phyloP scores from a whole-genome alignment of 306 rosid species.

The Amphicarpaea edgeworthii region DNA sequence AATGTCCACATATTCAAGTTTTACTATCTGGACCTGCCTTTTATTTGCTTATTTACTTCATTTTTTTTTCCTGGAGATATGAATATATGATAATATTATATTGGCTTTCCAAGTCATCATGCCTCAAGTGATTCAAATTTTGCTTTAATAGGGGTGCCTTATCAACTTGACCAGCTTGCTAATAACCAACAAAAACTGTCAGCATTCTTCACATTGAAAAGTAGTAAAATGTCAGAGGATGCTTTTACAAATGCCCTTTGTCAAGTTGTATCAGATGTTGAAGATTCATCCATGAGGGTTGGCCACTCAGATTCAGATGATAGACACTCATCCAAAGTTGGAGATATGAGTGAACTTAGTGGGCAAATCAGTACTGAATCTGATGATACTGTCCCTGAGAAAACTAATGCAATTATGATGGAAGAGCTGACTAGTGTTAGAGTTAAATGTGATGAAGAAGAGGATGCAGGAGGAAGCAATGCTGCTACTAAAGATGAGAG shows the following conservation, averaged over 20 bases:
- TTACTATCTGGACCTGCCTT: conserved; percentile 12
- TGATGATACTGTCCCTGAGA: conserved; percentile 47
- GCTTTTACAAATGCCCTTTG: conserved; percentile 41
- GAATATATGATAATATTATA: not conserved
- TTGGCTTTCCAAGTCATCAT: conserved; percentile 11
- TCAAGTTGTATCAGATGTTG: conserved; percentile 55
- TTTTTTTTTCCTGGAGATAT: not conserved
- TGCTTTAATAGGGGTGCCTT: conserved; percentile 76
- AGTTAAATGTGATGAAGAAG: conserved; percentile 50
- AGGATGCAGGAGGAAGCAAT: conserved; percentile 46
- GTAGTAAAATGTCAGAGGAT: conserved; percentile 44
- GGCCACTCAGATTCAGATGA: conserved; percentile 53
- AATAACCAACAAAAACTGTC: conserved; percentile 79
- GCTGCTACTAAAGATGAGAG: conserved; percentile 47
- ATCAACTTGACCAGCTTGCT: conserved; percentile 77
- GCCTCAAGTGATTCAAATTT: conserved; percentile 28
- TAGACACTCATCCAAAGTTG: conserved; percentile 44
- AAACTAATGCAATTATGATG: conserved; percentile 41
- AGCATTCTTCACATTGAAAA: conserved; percentile 70
- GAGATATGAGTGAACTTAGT: conserved; percentile 43
- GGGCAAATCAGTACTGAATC: conserved; percentile 47
- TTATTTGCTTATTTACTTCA: conserved; percentile 14
- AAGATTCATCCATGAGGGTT: conserved; percentile 51
- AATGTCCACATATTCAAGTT: conserved; percentile 12
- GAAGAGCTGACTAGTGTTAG: conserved; percentile 50